Conservation (phyloP, 2,329 filamentous ascomycete species). For the Trichoderma oligosporum region DNA sequence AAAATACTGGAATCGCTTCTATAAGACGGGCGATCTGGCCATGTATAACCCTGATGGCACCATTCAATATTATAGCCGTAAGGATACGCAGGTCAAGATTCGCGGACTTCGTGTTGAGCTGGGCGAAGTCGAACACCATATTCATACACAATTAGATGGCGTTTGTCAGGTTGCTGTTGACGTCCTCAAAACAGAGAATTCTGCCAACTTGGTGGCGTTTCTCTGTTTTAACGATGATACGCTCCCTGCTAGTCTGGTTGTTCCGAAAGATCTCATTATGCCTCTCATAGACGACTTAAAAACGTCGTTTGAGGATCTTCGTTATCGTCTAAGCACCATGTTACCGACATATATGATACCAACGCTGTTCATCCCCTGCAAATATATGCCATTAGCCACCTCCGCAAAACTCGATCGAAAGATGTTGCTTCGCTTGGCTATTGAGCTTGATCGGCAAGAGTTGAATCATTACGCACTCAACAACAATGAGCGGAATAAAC, state of each 20-base stretch:
- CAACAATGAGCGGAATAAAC: constrained; percentile 20
- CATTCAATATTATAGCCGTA: background rate
- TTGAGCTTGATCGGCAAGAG: constrained; percentile 2
- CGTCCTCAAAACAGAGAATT: background rate
- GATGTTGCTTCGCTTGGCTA: background rate
- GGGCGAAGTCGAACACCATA: constrained; percentile 11
- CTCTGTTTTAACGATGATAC: constrained; percentile 6
- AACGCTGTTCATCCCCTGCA: constrained; percentile 1
- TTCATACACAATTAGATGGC: background rate
- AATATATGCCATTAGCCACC: background rate
- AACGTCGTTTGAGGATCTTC: background rate
- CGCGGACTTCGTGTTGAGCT: constrained; percentile 6
- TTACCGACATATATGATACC: constrained; percentile 17
- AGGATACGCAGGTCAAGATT: constrained; percentile 6
- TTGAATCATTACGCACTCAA: constrained; percentile 25
- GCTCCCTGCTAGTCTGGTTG: background rate
- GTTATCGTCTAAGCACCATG: background rate
- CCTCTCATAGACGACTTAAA: background rate
- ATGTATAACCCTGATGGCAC: constrained; percentile 2
- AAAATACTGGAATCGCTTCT: background rate
- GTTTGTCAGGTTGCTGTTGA: constrained; percentile 18
- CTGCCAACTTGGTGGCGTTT: constrained; percentile 3
- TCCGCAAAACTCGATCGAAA: constrained; percentile 20
- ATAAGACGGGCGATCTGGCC: constrained; percentile 11
- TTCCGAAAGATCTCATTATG: background rate